Evolutionary conservation across 2,329 filamentous ascomycete genomes (phyloP).

Genomic region (Ustulina deusta): DNA sequence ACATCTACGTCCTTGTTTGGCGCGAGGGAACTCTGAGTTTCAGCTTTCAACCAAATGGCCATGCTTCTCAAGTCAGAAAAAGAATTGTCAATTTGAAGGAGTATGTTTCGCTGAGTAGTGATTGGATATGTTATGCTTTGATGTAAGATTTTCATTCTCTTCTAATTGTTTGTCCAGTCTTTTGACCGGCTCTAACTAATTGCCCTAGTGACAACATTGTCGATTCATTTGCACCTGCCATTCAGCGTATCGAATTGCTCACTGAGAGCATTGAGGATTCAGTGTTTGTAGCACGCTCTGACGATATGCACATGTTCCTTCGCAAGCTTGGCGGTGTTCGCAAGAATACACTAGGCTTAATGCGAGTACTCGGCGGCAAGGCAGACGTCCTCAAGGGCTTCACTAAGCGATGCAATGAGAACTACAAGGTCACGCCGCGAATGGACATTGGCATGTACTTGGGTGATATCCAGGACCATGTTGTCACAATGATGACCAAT

Average conservation of each 20-base stretch:
- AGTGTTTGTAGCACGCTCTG: constrained; percentile 89
- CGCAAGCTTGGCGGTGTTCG: constrained; percentile 89
- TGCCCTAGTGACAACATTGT: constrained; percentile 87
- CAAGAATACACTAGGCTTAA: constrained; percentile 93
- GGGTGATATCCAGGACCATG: constrained; percentile 98
- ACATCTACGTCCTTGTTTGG: constrained; percentile 97
- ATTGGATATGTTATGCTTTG: constrained; percentile 99
- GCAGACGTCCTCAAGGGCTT: constrained; percentile 98
- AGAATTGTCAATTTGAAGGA: constrained; percentile 93
- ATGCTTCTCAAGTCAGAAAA: constrained; percentile 89
- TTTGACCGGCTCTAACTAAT: constrained; percentile 42
- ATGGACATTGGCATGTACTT: constrained; percentile 98
- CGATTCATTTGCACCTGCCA: constrained; percentile 91
- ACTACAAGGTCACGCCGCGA: constrained; percentile 93
- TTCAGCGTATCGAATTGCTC: constrained; percentile 86
- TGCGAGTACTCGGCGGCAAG: constrained; percentile 94
- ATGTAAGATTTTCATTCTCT: constrained; percentile 72
- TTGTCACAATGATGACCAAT: constrained; percentile 99
- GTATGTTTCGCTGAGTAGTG: constrained; percentile 92
- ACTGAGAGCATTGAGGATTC: constrained; percentile 95
- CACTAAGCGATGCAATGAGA: constrained; percentile 98
- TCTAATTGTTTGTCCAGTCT: not conserved
- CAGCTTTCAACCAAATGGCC: constrained; percentile 87
- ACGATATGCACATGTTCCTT: constrained; percentile 89
- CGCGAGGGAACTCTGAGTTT: constrained; percentile 95